phyloP scores from a whole-genome alignment of 208 protist species.

The Leishmania amazonensis region DNA sequence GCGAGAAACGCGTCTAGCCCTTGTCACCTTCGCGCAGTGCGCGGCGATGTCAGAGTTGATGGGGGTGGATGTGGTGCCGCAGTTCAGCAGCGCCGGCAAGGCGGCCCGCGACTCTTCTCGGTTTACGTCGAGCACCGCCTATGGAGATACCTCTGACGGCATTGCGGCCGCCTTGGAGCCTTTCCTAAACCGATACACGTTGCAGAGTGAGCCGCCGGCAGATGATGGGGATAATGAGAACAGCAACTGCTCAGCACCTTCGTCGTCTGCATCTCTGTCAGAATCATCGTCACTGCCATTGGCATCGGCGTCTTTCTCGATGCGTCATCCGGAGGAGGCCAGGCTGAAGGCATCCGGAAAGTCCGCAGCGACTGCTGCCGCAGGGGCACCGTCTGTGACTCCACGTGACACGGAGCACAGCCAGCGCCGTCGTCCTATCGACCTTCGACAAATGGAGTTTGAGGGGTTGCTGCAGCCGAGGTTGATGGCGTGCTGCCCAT shows the following conservation, averaged over 20 bases:
- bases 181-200: conserved; percentile 49
- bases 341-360: neutral
- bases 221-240: conserved; percentile 5
- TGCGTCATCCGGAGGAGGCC: neutral
- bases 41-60: conserved; percentile 69
- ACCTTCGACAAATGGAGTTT: conserved; percentile 64
- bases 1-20: conserved; percentile 38
- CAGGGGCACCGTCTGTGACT: neutral
- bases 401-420: neutral
- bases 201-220: conserved; percentile 14
- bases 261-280: neutral
- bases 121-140: conserved; percentile 11
- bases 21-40: conserved; percentile 75
- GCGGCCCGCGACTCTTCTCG: neutral
- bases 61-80: conserved; percentile 41
- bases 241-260: neutral
- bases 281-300: neutral
- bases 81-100: conserved; percentile 7
- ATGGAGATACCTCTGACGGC: conserved; percentile 22
- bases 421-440: conserved; percentile 19
- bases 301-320: neutral
- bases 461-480: conserved; percentile 57
- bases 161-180: conserved; percentile 42
- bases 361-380: neutral
- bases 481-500: conserved; percentile 71